These are phyloP conservation scores for Cyberlindnera subsufficiens DNA, from an alignment of 805 yeast genomes.

Conservation along the genomic window DNA sequence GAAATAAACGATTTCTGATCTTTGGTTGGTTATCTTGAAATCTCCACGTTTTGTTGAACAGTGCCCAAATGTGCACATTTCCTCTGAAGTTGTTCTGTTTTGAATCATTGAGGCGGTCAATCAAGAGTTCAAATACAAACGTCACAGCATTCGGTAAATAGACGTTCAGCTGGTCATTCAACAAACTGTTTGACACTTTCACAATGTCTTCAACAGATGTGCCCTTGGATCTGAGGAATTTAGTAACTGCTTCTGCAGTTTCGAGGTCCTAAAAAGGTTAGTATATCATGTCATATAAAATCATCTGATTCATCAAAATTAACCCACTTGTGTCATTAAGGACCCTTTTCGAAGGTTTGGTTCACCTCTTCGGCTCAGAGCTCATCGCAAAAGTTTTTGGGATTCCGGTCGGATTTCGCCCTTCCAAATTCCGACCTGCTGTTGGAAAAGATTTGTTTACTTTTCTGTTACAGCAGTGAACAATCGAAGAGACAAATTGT, in stretches of 20 bases:
- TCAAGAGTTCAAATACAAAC: constrained; percentile 53
- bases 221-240: constrained; percentile 49
- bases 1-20: constrained; percentile 35
- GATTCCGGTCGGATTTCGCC: background rate
- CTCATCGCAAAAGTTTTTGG: constrained; percentile 5
- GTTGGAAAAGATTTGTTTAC: constrained; percentile 11
- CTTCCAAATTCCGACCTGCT: background rate
- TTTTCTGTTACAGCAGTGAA: background rate
- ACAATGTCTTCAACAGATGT: constrained; percentile 38
- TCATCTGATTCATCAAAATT: background rate
- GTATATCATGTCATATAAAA: background rate
- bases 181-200: constrained; percentile 26
- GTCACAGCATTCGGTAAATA: constrained; percentile 49
- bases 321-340: background rate
- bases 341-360: too few species aligned
- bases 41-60: constrained; percentile 38
- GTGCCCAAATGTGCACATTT: constrained; percentile 42
- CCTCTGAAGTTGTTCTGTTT: constrained; percentile 38
- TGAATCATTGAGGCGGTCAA: constrained; percentile 53
- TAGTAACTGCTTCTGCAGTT: constrained; percentile 48
- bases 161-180: constrained; percentile 29
- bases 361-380: background rate
- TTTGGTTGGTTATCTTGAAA: constrained; percentile 22
- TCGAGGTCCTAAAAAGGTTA: constrained; percentile 5
- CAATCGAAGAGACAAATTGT: too few species aligned